These are phyloP conservation scores for Massariosphaeria phaeospora DNA, from an alignment of 495 filamentous ascomycete genomes.

Conservation along the genomic window DNA sequence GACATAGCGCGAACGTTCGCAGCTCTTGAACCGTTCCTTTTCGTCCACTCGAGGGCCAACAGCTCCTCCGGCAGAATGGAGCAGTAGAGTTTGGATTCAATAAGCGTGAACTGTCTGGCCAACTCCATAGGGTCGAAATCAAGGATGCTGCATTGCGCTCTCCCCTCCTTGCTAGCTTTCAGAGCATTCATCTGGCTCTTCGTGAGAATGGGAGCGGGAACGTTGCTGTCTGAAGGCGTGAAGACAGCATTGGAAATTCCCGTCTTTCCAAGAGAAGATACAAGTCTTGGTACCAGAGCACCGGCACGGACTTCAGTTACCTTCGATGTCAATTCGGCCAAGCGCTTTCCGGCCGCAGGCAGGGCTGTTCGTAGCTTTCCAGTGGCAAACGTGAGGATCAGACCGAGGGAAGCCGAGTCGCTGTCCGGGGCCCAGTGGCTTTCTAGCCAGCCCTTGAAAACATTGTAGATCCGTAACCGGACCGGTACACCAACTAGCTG, in stretches of 20 bases:
- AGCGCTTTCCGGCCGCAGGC: slow-evolving; percentile 70
- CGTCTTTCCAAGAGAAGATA: slow-evolving; percentile 86
- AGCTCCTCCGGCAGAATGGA: slow-evolving; percentile 90
- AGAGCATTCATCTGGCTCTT: slow-evolving; percentile 73
- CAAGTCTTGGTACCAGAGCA: slow-evolving; percentile 75
- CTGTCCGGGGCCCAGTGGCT: slow-evolving; percentile 84
- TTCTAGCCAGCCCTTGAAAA: slow-evolving; percentile 96
- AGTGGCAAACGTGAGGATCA: slow-evolving; percentile 74
- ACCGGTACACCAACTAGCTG: slow-evolving; percentile 70
- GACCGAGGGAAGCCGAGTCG: slow-evolving; percentile 66
- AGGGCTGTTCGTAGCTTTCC: slow-evolving; percentile 61
- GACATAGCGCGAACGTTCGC: slow-evolving; percentile 96
- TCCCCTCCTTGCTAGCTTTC: slow-evolving; percentile 66
- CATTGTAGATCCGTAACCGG: slow-evolving; percentile 87
- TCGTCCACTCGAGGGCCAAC: slow-evolving; percentile 90
- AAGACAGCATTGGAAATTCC: slow-evolving; percentile 63
- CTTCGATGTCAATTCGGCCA: slow-evolving; percentile 73
- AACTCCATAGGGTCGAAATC: slow-evolving; percentile 93
- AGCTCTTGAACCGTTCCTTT: slow-evolving; percentile 69
- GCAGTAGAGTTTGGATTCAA: slow-evolving; percentile 90
- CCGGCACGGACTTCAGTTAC: slow-evolving; percentile 66
- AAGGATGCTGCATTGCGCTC: slow-evolving; percentile 66
- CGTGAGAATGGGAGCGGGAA: slow-evolving; percentile 63
- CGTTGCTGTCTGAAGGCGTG: slow-evolving; percentile 61
- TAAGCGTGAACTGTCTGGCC: slow-evolving; percentile 88